Conservation (phyloP, 2,329 filamentous ascomycete genomes). For the Decorospora gaudefroyi region DNA sequence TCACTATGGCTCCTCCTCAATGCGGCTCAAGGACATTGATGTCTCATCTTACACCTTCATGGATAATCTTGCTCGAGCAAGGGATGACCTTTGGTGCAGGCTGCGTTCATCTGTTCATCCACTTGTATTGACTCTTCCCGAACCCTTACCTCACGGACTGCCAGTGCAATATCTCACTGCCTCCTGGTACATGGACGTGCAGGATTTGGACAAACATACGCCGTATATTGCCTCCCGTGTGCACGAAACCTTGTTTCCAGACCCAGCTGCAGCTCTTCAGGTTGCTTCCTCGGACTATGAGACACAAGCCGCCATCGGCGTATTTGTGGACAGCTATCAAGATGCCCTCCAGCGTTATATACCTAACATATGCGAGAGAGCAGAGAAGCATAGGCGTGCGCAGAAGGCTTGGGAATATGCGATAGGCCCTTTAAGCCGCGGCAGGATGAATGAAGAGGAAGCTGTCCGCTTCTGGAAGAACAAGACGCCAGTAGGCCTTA, state of each 20-base stretch:
- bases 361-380: conserved; percentile 7
- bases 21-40: conserved; percentile 10
- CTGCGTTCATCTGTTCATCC: conserved; percentile 31
- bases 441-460: conserved; percentile 37
- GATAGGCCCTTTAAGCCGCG: conserved; percentile 30
- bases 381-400: conserved; percentile 21
- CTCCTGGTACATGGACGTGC: conserved; percentile 14
- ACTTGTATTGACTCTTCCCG: conserved; percentile 30
- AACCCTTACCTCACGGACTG: conserved; percentile 41
- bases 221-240: conserved; percentile 38
- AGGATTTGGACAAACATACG: conserved; percentile 14
- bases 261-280: conserved; percentile 22
- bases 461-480: conserved; percentile 37
- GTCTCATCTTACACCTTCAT: conserved; percentile 40
- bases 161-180: conserved; percentile 40
- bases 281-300: conserved; percentile 31
- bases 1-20: neutral
- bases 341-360: conserved; percentile 36
- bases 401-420: conserved; percentile 38
- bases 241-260: conserved; percentile 25
- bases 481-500: neutral
- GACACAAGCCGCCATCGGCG: conserved; percentile 32
- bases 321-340: conserved; percentile 43
- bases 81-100: conserved; percentile 41
- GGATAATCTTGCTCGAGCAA: conserved; percentile 42